Base-by-base conservation (phyloP, 257 asterid species). In the Eucommia ulmoides region DNA sequence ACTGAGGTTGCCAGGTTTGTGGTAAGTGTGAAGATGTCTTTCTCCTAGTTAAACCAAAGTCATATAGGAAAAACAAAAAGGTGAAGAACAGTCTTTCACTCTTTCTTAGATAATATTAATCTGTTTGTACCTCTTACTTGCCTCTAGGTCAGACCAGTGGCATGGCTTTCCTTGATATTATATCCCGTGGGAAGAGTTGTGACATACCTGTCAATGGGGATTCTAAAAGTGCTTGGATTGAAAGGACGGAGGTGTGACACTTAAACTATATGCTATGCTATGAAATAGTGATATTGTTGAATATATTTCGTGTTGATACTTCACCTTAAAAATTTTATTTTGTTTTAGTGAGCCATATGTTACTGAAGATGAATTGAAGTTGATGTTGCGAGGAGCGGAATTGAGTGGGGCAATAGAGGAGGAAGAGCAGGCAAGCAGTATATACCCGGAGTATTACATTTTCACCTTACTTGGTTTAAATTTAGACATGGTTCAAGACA, bases 301-400 rank as follows among this genome's bases (percentile, higher is more conserved):
- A 15, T 35, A 2, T 10, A 35, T 35, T 42, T 42, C 19, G 19
- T 0, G 20, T 3, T 42, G 15, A 8, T 42, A 16, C 20, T 38
- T 38, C 6, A 38, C n/a, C n/a, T 42, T 42, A 21, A 2, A 9
- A 42, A 42, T 58, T 49, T 42, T 65, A n/a, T 56, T 41, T 7
- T 68, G 61, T 69, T 41, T 55, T 55, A 91, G 99, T 59, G 99
- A 91, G 52, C 99, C 97, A 24, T 83, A 81, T 69, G 99, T 91
- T 52, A 83, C 99, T 53, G 99, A 91, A 69, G 99, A 91, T 54
- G 99, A 91, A 79, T 81, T 91, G 56, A 91, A 86, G 59, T 65
- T 91, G 81, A 91, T 91, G 99, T 64, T 91, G 63, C 87, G 99
- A 2, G 99, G 99, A 67, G 99, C 99, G 56, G 99, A 91, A 75